A percentile compares a stretch with the other conserved stretches of the same genome.
phyloP scores from a whole-genome alignment of 1,284 basidiomycete genomes.

The Laetiporus sulphureus region DNA sequence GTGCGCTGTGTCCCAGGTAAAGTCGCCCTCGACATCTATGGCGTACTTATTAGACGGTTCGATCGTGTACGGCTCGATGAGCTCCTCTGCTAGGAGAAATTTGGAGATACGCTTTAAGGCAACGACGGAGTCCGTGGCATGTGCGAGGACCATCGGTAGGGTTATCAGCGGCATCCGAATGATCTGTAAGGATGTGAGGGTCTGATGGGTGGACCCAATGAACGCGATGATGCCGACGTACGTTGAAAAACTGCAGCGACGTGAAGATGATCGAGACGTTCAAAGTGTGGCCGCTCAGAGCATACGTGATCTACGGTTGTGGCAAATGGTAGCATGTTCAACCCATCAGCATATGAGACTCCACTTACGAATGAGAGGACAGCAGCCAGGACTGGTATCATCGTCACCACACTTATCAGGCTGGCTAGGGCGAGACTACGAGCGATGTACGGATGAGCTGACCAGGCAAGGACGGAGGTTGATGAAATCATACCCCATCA shows the following conservation, averaged over 20 bases:
- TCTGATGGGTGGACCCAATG: background rate
- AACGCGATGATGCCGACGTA: slow-evolving; percentile 27
- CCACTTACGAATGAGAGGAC: slow-evolving; percentile 62
- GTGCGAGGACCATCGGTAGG: slow-evolving; percentile 45
- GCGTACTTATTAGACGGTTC: slow-evolving; percentile 28
- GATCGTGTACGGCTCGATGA: slow-evolving; percentile 8
- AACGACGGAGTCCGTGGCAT: slow-evolving; percentile 52
- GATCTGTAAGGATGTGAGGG: slow-evolving; percentile 31
- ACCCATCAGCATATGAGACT: background rate
- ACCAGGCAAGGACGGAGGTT: no score
- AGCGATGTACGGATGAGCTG: background rate
- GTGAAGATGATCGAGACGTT: slow-evolving; percentile 70
- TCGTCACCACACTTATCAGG: slow-evolving; percentile 50
- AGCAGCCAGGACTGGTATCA: slow-evolving; percentile 62
- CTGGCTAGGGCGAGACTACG: slow-evolving; percentile 44
- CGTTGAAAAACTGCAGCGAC: slow-evolving; percentile 70
- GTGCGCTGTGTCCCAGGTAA: slow-evolving; percentile 56
- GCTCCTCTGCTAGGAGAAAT: slow-evolving; percentile 40
- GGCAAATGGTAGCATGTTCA: background rate
- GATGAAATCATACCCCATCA: slow-evolving; percentile 42
- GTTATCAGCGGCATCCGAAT: slow-evolving; percentile 47
- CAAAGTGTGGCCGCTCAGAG: slow-evolving; percentile 55
- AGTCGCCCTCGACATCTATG: slow-evolving; percentile 56
- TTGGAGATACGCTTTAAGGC: slow-evolving; percentile 52
- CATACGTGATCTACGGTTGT: slow-evolving; percentile 57